phyloP scores from a whole-genome alignment of 2,329 filamentous ascomycete genomes.

The Beauveria sp. region DNA sequence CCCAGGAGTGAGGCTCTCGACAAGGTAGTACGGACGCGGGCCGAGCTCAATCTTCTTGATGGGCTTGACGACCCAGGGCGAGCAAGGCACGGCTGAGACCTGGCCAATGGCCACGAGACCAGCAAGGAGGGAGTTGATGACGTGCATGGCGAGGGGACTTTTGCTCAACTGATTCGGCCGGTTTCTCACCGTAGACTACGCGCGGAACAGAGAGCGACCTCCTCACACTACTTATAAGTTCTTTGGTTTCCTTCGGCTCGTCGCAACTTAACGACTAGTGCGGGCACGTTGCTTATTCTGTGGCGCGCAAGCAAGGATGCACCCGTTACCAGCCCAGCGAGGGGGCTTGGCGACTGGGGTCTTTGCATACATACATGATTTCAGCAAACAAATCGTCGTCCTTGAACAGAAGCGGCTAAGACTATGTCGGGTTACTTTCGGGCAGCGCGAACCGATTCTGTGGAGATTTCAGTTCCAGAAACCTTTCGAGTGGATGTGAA shows the following conservation, averaged over 20 bases:
- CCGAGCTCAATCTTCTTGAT: conserved; percentile 50
- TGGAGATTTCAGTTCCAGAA: background rate
- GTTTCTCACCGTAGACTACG: background rate
- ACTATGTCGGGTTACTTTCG: background rate
- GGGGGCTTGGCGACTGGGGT: background rate
- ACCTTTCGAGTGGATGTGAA: background rate
- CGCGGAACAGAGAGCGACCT: background rate
- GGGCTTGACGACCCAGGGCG: conserved; percentile 20
- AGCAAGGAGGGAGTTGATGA: conserved; percentile 22
- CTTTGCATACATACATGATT: background rate
- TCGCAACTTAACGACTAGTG: background rate
- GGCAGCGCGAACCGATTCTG: background rate
- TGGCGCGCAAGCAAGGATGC: background rate
- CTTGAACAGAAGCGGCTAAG: background rate
- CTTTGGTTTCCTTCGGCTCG: background rate
- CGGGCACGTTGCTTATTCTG: background rate
- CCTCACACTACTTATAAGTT: conserved; percentile 7
- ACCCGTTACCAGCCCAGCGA: background rate
- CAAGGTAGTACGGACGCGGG: conserved; percentile 56
- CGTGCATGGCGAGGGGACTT: conserved; percentile 22
- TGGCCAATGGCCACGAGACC: conserved; percentile 23
- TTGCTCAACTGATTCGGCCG: background rate
- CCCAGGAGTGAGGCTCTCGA: conserved; percentile 54
- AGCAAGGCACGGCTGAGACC: conserved; percentile 21
- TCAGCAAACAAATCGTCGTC: background rate